These are phyloP conservation scores for Russula earlei DNA, from an alignment of 768 basidiomycete genomes.

Conservation along the genomic window DNA sequence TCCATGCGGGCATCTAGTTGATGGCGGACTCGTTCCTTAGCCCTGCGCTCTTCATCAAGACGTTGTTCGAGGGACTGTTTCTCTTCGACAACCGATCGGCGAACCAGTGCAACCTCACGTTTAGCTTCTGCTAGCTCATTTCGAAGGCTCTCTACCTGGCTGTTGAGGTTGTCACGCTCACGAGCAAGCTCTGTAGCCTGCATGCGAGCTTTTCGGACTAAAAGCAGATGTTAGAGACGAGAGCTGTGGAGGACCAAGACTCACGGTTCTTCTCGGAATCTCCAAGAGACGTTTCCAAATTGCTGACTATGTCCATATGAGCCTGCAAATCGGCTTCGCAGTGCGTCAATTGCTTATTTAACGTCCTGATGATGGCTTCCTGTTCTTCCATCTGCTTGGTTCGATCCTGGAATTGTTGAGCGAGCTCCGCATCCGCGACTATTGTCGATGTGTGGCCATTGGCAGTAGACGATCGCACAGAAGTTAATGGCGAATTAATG, in stretches of 20 bases:
- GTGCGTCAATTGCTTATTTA: conserved; percentile 90
- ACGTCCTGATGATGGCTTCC: conserved; percentile 84
- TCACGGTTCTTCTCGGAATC: conserved; percentile 90
- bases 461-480: conserved; percentile 27
- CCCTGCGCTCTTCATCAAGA: conserved; percentile 77
- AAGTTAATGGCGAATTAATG: conserved; percentile 53
- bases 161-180: conserved; percentile 68
- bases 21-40: conserved; percentile 81
- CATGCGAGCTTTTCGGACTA: conserved; percentile 90
- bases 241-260: conserved; percentile 26
- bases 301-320: conserved; percentile 82
- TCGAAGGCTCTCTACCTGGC: conserved; percentile 57
- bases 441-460: conserved; percentile 28
- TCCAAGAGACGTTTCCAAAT: conserved; percentile 75
- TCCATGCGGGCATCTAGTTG: conserved; percentile 86
- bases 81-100: conserved; percentile 77
- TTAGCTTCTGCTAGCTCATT: conserved; percentile 69
- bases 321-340: conserved; percentile 87
- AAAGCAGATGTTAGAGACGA: not conserved
- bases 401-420: conserved; percentile 59
- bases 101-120: conserved; percentile 67
- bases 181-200: conserved; percentile 84
- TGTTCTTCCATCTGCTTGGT: conserved; percentile 72
- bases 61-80: conserved; percentile 78
- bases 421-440: conserved; percentile 45